A percentile compares a stretch with the other conserved stretches of the same genome.
phyloP scores from a whole-genome alignment of 805 yeast genomes.

The Candida ficus region DNA sequence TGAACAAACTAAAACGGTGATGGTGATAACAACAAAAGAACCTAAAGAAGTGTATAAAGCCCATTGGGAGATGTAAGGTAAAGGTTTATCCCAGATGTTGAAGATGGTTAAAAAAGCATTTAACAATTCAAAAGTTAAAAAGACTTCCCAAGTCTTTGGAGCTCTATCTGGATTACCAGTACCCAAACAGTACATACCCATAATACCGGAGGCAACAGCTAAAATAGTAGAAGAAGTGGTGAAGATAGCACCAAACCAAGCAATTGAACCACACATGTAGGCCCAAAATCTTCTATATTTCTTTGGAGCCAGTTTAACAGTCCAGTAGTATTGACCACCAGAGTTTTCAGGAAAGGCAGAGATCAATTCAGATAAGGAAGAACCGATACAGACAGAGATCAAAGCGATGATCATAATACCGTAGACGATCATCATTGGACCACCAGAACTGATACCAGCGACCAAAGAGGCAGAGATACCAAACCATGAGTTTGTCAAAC shows the following conservation, averaged over 20 bases:
- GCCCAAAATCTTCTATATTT: conserved; percentile 32
- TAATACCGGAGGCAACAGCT: conserved; percentile 43
- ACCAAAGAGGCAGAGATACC: conserved; percentile 53
- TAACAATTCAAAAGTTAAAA: conserved; percentile 41
- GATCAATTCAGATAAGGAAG: conserved; percentile 45
- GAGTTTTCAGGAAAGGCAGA: conserved; percentile 46
- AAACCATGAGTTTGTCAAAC: conserved; percentile 55
- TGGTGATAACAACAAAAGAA: conserved; percentile 46
- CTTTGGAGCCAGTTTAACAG: conserved; percentile 43
- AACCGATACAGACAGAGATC: conserved; percentile 42
- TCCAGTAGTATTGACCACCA: conserved; percentile 57
- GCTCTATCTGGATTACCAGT: conserved; percentile 29
- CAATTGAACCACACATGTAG: conserved; percentile 51
- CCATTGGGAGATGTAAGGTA: conserved; percentile 42
- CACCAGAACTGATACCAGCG: conserved; percentile 50
- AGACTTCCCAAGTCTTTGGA: conserved; percentile 46
- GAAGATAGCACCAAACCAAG: conserved; percentile 57
- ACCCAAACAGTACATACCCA: conserved; percentile 43
- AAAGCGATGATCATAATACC: conserved; percentile 47
- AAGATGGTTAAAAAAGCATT: conserved; percentile 38
- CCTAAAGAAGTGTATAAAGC: conserved; percentile 46
- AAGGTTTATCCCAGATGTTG: conserved; percentile 43
- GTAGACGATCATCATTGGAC: conserved; percentile 51
- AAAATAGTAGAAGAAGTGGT: conserved; percentile 54
- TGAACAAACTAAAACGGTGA: conserved; percentile 46